Evolutionary conservation across 2,329 filamentous ascomycete species (phyloP).

Genomic region (Fusarium citri): DNA sequence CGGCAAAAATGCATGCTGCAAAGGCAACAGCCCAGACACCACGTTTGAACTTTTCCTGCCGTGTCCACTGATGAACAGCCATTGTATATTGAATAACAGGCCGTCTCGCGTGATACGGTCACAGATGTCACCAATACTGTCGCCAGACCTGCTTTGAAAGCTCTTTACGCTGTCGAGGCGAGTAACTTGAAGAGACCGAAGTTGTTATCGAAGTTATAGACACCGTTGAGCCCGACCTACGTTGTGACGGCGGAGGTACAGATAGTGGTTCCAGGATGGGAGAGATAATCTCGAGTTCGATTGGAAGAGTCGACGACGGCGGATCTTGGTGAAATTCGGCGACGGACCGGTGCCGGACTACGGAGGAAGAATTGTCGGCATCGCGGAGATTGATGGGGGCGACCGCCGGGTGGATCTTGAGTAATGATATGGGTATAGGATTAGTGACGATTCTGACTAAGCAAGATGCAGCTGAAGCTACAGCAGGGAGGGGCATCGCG

Average conservation of each 20-base stretch:
- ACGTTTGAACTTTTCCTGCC: constrained; percentile 50
- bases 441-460: constrained; percentile 35
- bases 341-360: constrained; percentile 29
- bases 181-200: constrained; percentile 8
- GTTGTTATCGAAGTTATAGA: constrained; percentile 10
- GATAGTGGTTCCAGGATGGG: not conserved
- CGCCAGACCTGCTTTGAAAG: constrained; percentile 45
- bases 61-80: constrained; percentile 44
- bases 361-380: constrained; percentile 27
- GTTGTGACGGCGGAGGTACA: not conserved
- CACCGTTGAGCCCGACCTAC: not conserved
- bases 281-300: constrained; percentile 23
- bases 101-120: not conserved
- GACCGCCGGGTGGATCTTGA: constrained; percentile 26
- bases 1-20: constrained; percentile 60
- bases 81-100: constrained; percentile 9
- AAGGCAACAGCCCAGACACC: constrained; percentile 58
- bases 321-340: constrained; percentile 20
- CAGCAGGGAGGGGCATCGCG: constrained; percentile 28
- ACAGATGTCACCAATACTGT: constrained; percentile 42
- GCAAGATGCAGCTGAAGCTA: constrained; percentile 13
- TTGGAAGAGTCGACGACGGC: constrained; percentile 4
- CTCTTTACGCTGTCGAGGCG: constrained; percentile 36
- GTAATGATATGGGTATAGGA: constrained; percentile 1
- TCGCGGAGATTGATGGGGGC: constrained; percentile 16